Evolutionary conservation across 2,329 filamentous ascomycete species (phyloP).

Genomic region (Aspergillus caelatus): DNA sequence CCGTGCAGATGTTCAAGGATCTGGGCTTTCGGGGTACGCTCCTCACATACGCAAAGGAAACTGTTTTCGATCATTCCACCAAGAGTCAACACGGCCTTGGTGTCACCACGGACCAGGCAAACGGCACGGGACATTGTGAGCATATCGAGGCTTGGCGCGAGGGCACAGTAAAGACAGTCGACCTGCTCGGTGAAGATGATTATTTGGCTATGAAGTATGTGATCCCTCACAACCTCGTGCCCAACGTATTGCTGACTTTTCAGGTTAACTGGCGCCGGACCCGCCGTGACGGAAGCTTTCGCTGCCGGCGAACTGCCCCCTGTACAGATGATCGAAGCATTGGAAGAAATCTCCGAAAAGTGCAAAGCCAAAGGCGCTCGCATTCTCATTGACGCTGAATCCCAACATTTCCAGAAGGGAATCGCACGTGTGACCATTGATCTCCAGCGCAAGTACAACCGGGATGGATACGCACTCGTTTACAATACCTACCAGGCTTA

Average conservation of each 20-base stretch:
- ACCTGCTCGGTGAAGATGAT: conserved; percentile 52
- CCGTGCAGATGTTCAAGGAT: conserved; percentile 65
- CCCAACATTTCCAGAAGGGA: conserved; percentile 74
- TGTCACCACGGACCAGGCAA: neutral
- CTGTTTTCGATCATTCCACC: conserved; percentile 59
- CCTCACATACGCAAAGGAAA: conserved; percentile 80
- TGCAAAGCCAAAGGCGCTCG: conserved; percentile 65
- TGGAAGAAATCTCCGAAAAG: conserved; percentile 68
- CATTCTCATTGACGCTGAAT: conserved; percentile 84
- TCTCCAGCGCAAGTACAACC: conserved; percentile 79
- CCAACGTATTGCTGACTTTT: neutral
- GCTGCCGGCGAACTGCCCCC: conserved; percentile 64
- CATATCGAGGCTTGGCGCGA: conserved; percentile 64
- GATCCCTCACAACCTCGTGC: neutral
- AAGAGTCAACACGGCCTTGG: conserved; percentile 25
- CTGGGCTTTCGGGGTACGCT: conserved; percentile 85
- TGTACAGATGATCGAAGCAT: conserved; percentile 66
- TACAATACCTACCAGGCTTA: conserved; percentile 83
- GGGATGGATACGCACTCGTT: conserved; percentile 64
- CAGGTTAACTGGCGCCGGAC: conserved; percentile 76
- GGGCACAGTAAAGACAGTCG: conserved; percentile 74
- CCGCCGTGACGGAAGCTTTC: conserved; percentile 69
- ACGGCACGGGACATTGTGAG: conserved; percentile 19
- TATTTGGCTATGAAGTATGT: conserved; percentile 65
- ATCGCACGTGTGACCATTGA: conserved; percentile 79